Conservation (phyloP, 169 alveolate genomes). For the Theileria parva region DNA sequence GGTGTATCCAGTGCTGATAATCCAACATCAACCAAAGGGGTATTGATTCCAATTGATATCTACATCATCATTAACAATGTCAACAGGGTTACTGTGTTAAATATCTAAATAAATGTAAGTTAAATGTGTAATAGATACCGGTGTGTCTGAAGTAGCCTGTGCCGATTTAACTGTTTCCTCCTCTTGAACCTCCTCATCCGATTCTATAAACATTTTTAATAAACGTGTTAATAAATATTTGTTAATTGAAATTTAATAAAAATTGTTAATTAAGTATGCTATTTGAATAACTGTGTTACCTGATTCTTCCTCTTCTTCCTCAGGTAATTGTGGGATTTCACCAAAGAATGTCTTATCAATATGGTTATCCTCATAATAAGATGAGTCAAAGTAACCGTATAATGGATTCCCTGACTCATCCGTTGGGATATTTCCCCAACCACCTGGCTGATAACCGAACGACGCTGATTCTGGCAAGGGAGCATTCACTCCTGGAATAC, state of each 20-base stretch:
- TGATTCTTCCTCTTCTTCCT: constrained; percentile 47
- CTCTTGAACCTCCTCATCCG: constrained; percentile 32
- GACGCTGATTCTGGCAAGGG: constrained; percentile 86
- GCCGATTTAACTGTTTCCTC: constrained; percentile 43
- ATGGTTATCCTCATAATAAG: constrained; percentile 63
- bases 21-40: constrained; percentile 31
- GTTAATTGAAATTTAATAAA: too few relatives aligned
- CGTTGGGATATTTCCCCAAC: constrained; percentile 91
- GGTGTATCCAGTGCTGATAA: constrained; percentile 60
- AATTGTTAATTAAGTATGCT: background rate
- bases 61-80: background rate
- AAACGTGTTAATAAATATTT: too few relatives aligned
- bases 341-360: constrained; percentile 64
- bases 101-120: background rate
- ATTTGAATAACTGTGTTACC: constrained; percentile 17
- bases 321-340: constrained; percentile 64
- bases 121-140: constrained; percentile 23
- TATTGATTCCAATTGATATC: constrained; percentile 27
- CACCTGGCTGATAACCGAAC: constrained; percentile 86
- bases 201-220: constrained; percentile 2
- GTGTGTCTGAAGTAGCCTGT: constrained; percentile 34
- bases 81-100: background rate
- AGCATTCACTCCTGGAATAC: constrained; percentile 95
- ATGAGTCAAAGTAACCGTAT: constrained; percentile 72
- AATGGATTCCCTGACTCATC: constrained; percentile 81